Evolutionary conservation across 2,329 filamentous ascomycete species (phyloP), one percentile per base, ranked within the genome.

Genomic region (Chrysoporthe puriensis): DNA sequence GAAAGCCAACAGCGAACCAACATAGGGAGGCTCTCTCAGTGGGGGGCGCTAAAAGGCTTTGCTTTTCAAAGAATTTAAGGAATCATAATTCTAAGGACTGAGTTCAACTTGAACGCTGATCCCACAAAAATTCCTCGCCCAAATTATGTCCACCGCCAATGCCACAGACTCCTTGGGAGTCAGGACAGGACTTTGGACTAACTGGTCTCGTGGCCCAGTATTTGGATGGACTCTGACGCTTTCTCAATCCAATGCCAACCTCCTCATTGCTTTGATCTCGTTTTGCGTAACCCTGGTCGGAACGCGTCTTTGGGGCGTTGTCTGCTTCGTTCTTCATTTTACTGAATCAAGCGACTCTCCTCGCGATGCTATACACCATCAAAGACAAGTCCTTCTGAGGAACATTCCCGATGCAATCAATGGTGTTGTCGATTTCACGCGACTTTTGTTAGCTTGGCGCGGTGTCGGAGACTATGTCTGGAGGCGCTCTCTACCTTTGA

Each of bases 181-280:
- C 9, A 58, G 66, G 13, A 52, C 58, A 3, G 70, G 70, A 16
- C 26, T 66, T 18, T 72, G 70, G 69, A 70, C 65, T 5, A 70
- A 72, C 42, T 72, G 70, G 70, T 70, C 70, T 36, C 46, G 63
- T 26, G 70, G 70, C 26, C 44, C 54, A 21, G 59, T 67, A 1
- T 52, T 70, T 21, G 70, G 69, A 3, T 66, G 65, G 2, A 72
- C 67, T 9, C 50, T 70, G n/a, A 72, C 70, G 18, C 66, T 72
- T 14, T 48, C 6, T 18, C 66, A 68, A 8, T 34, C 36, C 21
- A 48, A 70, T 48, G 69, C 64, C 32, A 71, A 66, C 40, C 56
- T 69, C 7, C 67, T 71, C 21, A 70, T 71, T 54, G 70, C 70
- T 46, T 69, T 71, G 2, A 26, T 26, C 26, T 26, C 26, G 26